These are phyloP conservation scores for Magnusiomyces sp. DNA, from an alignment of 1,139 yeast genomes.

Conservation along the genomic window DNA sequence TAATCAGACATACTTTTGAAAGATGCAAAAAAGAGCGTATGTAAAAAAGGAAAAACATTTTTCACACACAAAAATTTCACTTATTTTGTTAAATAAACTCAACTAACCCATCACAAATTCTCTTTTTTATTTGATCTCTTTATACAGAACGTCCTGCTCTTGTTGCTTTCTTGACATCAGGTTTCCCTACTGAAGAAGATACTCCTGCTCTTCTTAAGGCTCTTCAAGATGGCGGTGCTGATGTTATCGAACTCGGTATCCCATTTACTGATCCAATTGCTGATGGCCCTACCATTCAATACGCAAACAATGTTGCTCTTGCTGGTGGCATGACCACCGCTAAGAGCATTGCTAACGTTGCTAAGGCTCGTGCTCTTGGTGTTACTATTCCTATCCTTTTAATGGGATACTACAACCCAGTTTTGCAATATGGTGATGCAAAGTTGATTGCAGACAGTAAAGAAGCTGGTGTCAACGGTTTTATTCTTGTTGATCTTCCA, in stretches of 20 bases:
- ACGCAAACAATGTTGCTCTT: constrained; percentile 64
- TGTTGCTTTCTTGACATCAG: constrained; percentile 90
- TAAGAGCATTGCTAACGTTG: constrained; percentile 60
- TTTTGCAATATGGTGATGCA: constrained; percentile 82
- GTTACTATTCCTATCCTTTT: constrained; percentile 80
- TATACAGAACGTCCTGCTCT: constrained; percentile 64
- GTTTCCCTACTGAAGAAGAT: constrained; percentile 80
- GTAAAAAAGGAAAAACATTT: constrained; percentile 7
- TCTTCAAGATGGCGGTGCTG: constrained; percentile 92
- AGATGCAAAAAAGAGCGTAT: constrained; percentile 54
- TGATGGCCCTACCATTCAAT: constrained; percentile 95
- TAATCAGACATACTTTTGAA: constrained; percentile 60
- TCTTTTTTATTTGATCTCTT: neutral
- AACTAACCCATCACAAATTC: neutral
- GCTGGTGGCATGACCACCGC: constrained; percentile 71
- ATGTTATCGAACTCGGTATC: constrained; percentile 85
- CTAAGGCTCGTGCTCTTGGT: constrained; percentile 70
- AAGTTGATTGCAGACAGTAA: constrained; percentile 68
- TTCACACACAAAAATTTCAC: neutral
- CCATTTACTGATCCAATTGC: constrained; percentile 99
- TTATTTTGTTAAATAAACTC: neutral
- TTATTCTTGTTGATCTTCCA: constrained; percentile 88
- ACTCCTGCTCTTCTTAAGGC: constrained; percentile 81
- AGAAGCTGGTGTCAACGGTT: constrained; percentile 90
- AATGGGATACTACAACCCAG: constrained; percentile 98